These are phyloP conservation scores for Diophrys sp. DNA, from an alignment of 73 alveolate species.

Conservation along the genomic window DNA sequence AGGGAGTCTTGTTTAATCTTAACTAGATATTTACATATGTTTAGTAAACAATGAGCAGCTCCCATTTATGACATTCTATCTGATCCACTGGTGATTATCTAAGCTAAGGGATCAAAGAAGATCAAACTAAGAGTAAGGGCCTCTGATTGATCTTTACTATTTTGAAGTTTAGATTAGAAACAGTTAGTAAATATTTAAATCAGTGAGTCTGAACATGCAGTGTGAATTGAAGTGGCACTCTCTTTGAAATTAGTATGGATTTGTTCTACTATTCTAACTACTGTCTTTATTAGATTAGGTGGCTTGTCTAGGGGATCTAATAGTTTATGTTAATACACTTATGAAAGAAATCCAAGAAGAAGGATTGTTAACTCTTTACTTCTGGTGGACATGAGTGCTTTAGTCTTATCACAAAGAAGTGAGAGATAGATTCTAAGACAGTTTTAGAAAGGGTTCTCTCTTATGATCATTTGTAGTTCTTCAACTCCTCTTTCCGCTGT, in stretches of 20 bases:
- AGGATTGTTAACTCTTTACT: slow-evolving; percentile 39
- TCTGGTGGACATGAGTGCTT: slow-evolving; percentile 1
- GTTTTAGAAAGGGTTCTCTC: background rate
- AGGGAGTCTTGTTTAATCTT: slow-evolving; percentile 9
- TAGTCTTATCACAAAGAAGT: slow-evolving; percentile 20
- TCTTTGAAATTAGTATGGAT: slow-evolving; percentile 39
- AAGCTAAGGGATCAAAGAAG: slow-evolving; percentile 58
- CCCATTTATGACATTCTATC: slow-evolving; percentile 54
- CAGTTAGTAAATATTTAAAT: slow-evolving; percentile 36
- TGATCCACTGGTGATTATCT: slow-evolving; percentile 40
- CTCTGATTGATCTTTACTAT: slow-evolving; percentile 37
- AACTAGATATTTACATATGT: slow-evolving; percentile 16
- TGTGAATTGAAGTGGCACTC: slow-evolving; percentile 34
- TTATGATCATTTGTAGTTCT: background rate
- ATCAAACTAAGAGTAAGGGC: slow-evolving; percentile 18
- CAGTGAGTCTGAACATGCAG: slow-evolving; percentile 41
- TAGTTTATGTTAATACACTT: slow-evolving; percentile 28
- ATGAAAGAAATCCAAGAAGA: slow-evolving; percentile 48
- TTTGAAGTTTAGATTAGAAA: no score
- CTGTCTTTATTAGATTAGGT: slow-evolving; percentile 46
- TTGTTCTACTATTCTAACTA: slow-evolving; percentile 46
- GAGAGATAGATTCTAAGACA: slow-evolving; percentile 18
- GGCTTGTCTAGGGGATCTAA: slow-evolving; percentile 62
- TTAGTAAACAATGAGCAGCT: slow-evolving; percentile 30
- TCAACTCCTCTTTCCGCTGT: background rate